Base-by-base conservation (phyloP, 2,329 filamentous ascomycete genomes). In the Dothidotthia symphoricarpi region DNA sequence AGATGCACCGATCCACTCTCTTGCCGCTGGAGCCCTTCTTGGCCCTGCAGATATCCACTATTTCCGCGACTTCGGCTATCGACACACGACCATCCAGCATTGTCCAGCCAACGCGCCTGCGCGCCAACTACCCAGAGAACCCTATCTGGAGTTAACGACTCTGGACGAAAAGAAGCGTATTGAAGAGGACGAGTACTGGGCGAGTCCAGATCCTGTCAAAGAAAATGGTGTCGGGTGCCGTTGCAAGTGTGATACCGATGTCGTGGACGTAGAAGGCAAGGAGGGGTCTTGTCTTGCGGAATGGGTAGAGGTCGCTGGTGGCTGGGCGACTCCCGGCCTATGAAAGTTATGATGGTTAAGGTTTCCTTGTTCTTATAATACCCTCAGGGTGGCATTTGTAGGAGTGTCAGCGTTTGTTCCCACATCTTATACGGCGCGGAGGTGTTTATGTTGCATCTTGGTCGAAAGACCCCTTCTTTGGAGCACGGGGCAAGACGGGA, bases 71-170 rank as follows among this genome's bases (percentile, higher is more conserved):
- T 91, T 97, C 70, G 93, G 93, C 38, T 98, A 98, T 72, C 82
- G 93, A 61, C 93, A 98, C 70, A 98, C 93, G 6, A 98, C 93
- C 3, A 98, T 98, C 62, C 91, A 97, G 70, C 93, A 98, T 69
- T 98, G 93, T 61, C 93, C 93, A 1, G 89, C 90, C 37, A 98
- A 98, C 63, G 93, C 93, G 3, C 93, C 91, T 0, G 83, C 85
- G 10, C 83, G 87, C 31, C 93, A 98, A 69, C 77, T 95, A 28
- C 81, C 85, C 3, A 81, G 88, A 40, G 77, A 82, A 35, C 88
- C 88, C 1, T 96, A 76, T 64, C 80, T 95, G 12, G 89, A 96
- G 68, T 81, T 72, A 72, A 93, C 87, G 12, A 94, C 87, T 0
- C 58, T 76, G 11, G 86, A 95, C 51, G 84, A 90, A 63, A 89